Base-by-base conservation (phyloP, 2,329 filamentous ascomycete genomes). In the Cladosporium phlei region DNA sequence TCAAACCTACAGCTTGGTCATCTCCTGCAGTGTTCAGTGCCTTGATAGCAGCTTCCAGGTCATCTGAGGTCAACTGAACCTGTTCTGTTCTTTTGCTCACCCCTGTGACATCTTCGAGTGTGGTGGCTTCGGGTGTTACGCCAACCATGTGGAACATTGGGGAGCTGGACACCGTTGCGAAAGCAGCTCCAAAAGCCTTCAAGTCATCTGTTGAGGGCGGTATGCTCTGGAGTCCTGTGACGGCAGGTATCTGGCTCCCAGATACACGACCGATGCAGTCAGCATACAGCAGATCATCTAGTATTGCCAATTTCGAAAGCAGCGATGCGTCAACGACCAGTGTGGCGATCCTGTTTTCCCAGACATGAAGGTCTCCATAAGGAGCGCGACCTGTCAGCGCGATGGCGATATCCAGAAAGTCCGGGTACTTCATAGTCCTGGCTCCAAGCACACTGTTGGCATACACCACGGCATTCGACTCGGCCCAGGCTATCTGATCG, bases 371-470 rank as follows among this genome's bases (percentile, higher is more conserved):
- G 0, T 61, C 62, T 0, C 58, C 60, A 12, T 50, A 29, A 0
- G 66, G 65, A 0, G 63, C 62, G 5, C 66, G 58, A 1, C 71
- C 71, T 0, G 70, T 73, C 35, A 74, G 45, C 0, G 69, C 70
- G 27, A 72, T 69, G 30, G 59, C 66, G 5, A 72, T 60, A 24
- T 74, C 71, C 2, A 74, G 59, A 27, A 67, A 69, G 40, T 73
- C 70, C 0, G 71, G 71, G 46, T 71, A 73, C 47, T 74, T 74
- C 46, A 66, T 62, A 1, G 71, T 73, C 16, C 62, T 60, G 0
- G 71, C 69, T 0, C 69, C 70, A 0, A 74, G 60, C 0, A 73
- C 66, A 45, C 69, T 73, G 32, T 74, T 74, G 1, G 70, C 69
- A 47, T 63, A 73, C 0, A 72, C 66, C 0, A 73, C 71, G 0